Evolutionary conservation across 2,329 filamentous ascomycete species (phyloP).

Genomic region (Teratosphaeria nubilosa): DNA sequence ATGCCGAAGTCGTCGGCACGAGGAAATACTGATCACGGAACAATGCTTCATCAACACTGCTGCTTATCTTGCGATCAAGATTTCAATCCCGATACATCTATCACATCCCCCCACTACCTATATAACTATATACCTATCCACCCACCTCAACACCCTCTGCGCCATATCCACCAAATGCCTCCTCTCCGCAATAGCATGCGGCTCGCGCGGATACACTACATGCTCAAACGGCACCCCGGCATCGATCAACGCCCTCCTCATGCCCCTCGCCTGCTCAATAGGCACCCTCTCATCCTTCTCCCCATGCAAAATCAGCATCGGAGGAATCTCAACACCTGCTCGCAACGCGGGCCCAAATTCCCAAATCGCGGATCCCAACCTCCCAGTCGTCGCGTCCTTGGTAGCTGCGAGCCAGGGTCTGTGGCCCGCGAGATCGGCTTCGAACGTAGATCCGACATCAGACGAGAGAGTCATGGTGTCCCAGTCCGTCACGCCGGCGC

Average conservation of each 20-base stretch:
- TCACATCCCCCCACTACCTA: not conserved
- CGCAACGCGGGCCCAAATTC: conserved; percentile 18
- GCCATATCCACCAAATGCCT: conserved; percentile 20
- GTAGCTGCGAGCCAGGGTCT: conserved; percentile 18
- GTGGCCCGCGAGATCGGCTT: conserved; percentile 19
- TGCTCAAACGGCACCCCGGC: conserved; percentile 24
- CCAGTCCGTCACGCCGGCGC: conserved; percentile 29
- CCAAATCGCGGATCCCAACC: conserved; percentile 19
- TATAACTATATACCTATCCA: conserved; percentile 10
- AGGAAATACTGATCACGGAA: no score
- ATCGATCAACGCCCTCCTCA: conserved; percentile 22
- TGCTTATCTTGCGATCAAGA: no score
- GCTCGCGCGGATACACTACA: conserved; percentile 27
- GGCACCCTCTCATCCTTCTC: conserved; percentile 27
- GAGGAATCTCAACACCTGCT: conserved; percentile 15
- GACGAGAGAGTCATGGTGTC: conserved; percentile 29
- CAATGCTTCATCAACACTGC: no score
- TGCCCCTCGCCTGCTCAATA: conserved; percentile 25
- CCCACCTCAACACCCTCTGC: conserved; percentile 14
- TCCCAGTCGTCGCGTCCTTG: conserved; percentile 1
- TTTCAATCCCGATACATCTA: no score
- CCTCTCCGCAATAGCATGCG: conserved; percentile 23
- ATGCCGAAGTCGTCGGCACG: no score
- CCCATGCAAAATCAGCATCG: conserved; percentile 28
- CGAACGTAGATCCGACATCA: conserved; percentile 17